Conservation (phyloP, 306 rosid species). For the Rosa lucieae region DNA sequence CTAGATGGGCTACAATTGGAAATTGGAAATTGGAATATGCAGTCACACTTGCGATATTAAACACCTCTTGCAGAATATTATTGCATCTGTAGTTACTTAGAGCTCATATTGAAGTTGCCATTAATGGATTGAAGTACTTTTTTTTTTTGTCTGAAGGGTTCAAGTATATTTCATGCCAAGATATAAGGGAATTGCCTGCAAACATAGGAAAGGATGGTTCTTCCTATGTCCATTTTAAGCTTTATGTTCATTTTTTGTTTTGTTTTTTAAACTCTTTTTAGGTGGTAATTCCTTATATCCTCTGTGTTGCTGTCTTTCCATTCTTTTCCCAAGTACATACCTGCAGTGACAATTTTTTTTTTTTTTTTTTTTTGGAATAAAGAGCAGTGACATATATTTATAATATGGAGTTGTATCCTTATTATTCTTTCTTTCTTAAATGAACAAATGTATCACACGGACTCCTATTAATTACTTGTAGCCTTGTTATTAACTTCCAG, state of each 20-base stretch:
- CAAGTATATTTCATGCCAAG: not conserved
- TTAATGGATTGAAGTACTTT: not conserved
- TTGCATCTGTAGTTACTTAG: not conserved
- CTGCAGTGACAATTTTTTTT: not conserved
- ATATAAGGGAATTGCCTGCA: not conserved
- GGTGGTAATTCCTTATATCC: not conserved
- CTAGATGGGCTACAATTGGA: not conserved
- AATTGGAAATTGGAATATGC: not conserved
- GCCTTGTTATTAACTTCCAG: not conserved
- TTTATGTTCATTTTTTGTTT: not conserved
- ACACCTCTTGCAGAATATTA: not conserved
- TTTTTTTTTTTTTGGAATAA: too few species aligned
- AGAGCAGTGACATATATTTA: not conserved
- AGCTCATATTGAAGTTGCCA: not conserved
- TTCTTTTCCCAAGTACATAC: not conserved
- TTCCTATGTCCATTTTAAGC: not conserved
- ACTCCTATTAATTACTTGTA: not conserved
- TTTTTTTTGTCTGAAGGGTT: not conserved
- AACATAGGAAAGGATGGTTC: not conserved
- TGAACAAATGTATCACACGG: not conserved
- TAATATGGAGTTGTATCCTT: not conserved
- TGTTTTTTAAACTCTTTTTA: too few species aligned
- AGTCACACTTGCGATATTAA: not conserved
- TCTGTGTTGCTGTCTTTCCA: not conserved
- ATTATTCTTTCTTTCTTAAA: not conserved